These are phyloP conservation scores for Cardamine chenopodiifolia DNA, from an alignment of 345 rosid genomes.

Conservation along the genomic window DNA sequence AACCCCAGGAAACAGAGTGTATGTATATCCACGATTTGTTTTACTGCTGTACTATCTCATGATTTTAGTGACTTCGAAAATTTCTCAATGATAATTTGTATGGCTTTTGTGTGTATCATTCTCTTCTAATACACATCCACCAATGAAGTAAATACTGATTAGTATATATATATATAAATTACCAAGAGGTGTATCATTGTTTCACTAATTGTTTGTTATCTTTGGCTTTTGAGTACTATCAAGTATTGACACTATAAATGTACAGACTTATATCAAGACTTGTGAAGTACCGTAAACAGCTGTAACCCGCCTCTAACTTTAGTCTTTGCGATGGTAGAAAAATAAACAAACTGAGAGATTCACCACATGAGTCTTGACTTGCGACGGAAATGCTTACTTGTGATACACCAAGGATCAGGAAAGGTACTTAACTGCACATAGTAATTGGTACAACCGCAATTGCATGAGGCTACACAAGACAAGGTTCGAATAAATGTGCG, in stretches of 20 bases:
- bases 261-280: not conserved
- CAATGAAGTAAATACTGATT: slow-evolving; percentile 1
- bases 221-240: slow-evolving; percentile 1
- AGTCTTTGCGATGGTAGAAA: not conserved
- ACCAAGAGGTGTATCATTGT: not conserved
- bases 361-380: slow-evolving; percentile 68
- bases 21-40: slow-evolving; percentile 38
- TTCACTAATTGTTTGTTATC: slow-evolving; percentile 14
- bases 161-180: slow-evolving; percentile 8
- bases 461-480: not conserved
- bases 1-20: slow-evolving; percentile 12
- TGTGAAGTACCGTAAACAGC: not conserved
- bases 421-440: slow-evolving; percentile 74
- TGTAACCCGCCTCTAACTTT: not conserved
- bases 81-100: not conserved
- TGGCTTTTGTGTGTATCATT: slow-evolving; percentile 25
- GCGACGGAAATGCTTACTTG: slow-evolving; percentile 67
- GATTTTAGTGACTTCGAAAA: slow-evolving; percentile 20
- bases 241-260: slow-evolving; percentile 20
- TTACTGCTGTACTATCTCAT: slow-evolving; percentile 8
- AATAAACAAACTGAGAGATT: slow-evolving; percentile 28
- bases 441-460: not conserved
- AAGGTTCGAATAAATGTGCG: not conserved
- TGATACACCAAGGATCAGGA: slow-evolving; percentile 78
- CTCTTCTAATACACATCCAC: slow-evolving; percentile 13